Conservation (phyloP, 2,329 filamentous ascomycete species). For the Ophiostoma novo-ulmi region DNA sequence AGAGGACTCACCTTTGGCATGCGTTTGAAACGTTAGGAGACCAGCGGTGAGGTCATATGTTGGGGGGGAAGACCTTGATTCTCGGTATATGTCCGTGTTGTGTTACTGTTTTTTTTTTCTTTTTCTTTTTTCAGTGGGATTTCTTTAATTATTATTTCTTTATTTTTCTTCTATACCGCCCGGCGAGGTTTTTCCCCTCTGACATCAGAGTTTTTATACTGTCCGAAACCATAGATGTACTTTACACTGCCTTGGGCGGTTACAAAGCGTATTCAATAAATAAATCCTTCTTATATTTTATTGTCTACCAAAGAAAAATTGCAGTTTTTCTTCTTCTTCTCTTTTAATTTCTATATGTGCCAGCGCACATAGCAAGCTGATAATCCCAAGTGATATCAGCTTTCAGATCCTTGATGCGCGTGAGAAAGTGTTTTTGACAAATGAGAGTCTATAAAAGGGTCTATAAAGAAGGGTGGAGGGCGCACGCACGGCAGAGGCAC, state of each 20-base stretch:
- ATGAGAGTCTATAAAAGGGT: neutral
- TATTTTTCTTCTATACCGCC: neutral
- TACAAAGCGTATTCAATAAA: no score
- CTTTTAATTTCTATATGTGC: neutral
- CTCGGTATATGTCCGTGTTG: neutral
- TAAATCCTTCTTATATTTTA: no score
- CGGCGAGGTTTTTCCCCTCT: no score
- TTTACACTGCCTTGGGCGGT: no score
- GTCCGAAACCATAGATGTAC: no score
- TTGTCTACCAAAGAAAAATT: no score
- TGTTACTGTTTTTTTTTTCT: neutral
- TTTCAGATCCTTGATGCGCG: neutral
- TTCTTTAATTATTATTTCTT: neutral
- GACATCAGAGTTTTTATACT: no score
- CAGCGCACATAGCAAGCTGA: neutral
- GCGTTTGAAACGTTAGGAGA: neutral
- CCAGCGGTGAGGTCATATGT: slow-evolving; percentile 15
- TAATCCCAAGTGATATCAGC: neutral
- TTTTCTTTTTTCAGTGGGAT: neutral
- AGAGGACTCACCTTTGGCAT: neutral
- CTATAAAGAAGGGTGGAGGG: neutral
- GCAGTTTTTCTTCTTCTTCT: neutral
- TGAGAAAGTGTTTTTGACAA: neutral
- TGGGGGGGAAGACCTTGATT: neutral
- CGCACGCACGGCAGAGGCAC: neutral